Evolutionary conservation across 768 basidiomycete species (phyloP), one percentile per base, ranked within the genome.

Genomic region (Boletellus emodensis): DNA sequence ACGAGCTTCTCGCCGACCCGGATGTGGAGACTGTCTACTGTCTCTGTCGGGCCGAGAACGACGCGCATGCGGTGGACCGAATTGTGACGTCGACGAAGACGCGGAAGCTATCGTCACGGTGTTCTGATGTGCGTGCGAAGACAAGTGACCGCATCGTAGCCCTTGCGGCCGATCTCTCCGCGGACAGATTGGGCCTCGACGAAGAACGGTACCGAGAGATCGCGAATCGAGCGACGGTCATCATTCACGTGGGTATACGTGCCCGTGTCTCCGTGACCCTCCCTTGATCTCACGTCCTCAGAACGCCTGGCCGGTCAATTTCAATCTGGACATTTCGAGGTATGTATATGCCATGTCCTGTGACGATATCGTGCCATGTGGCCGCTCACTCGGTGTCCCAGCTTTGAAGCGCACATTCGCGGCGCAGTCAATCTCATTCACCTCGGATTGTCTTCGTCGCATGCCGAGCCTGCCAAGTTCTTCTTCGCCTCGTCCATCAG

Each of bases 271-370:
- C 20, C 3, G 20, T 20, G 20, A 3, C 28, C 15, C 9, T 13
- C 46, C 17, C 37, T n/a, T 45, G 9, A 15, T 7, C 30, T 36
- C 20, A 35, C 13, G 17, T 11, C 34, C 14, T 40, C 33, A 77
- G 76, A 80, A 77, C 44, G 79, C 77, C 12, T 82, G 80, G 80
- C 73, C 75, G 2, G 80, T 82, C 51, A 81, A 81, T 61, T 81
- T 82, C 53, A 73, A 70, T 44, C 62, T 80, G 37, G 65, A 64
- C 8, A 60, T 65, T n/a, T 58, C 60, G 5, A 64, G 65, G 65
- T 54, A 46, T 6, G 51, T 44, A 40, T 30, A 30, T 17, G 8
- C 6, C 28, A 18, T 18, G 11, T n/a, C 18, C 14, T 34, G 42
- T 20, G 28, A 20, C 28, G 12, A 13, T 32, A 13, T 32, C 4